These are phyloP conservation scores for Monilinia laxa DNA, from an alignment of 2,329 filamentous ascomycete genomes.

Conservation along the genomic window DNA sequence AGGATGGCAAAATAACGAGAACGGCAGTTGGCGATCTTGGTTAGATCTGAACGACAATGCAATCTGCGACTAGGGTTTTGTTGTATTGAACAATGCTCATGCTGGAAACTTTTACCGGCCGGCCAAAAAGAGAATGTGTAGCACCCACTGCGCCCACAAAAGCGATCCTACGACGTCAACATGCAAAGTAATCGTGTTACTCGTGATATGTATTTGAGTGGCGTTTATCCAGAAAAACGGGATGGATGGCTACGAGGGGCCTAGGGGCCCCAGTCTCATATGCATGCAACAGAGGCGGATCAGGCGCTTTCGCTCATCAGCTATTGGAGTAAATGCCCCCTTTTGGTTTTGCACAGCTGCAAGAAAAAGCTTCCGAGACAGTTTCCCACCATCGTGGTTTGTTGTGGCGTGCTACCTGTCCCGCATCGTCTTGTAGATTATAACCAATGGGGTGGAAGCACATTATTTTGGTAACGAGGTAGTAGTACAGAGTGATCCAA, in stretches of 20 bases:
- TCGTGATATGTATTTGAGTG: constrained; percentile 17
- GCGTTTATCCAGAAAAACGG: constrained; percentile 2
- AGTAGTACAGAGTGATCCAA: neutral
- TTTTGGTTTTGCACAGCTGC: neutral
- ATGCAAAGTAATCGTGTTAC: neutral
- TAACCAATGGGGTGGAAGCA: neutral
- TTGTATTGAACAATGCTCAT: constrained; percentile 17
- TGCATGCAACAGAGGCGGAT: constrained; percentile 14
- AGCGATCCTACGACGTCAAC: constrained; percentile 15
- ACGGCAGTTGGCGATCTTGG: constrained; percentile 24
- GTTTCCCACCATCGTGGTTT: constrained; percentile 11
- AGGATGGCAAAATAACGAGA: constrained; percentile 16
- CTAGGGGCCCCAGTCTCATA: constrained; percentile 1
- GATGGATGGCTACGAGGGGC: neutral
- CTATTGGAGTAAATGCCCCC: constrained; percentile 6
- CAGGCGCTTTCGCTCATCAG: constrained; percentile 4
- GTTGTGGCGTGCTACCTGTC: constrained; percentile 14
- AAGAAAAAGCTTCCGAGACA: constrained; percentile 20
- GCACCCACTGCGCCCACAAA: constrained; percentile 11
- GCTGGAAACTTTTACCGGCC: constrained; percentile 24
- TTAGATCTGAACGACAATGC: constrained; percentile 22
- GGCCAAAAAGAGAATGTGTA: constrained; percentile 2
- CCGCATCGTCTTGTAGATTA: neutral
- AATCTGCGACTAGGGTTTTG: constrained; percentile 20
- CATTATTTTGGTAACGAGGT: constrained; percentile 18